Base-by-base conservation (phyloP, 1,284 basidiomycete species). In the Xerocomus nothofagi region DNA sequence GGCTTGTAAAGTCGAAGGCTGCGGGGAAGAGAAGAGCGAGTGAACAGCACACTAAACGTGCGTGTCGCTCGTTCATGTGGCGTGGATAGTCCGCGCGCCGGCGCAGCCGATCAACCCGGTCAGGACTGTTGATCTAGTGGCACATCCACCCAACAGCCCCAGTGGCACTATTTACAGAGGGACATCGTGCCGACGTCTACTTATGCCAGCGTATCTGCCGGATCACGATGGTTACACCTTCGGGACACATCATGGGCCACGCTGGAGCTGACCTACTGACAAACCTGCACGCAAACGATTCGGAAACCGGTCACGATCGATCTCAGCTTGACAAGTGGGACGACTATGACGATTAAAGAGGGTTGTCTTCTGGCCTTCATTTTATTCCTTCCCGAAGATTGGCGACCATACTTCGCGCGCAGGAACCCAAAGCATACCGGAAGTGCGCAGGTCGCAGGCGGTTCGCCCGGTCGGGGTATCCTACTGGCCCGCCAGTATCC, bases 91-190 rank as follows among this genome's bases (percentile, higher is more conserved):
- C 48, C 41, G 47, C 39, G 43, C 47, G 31, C n/a, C n/a, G n/a
- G n/a, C n/a, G 39, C 44, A 40, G 47, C 50, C 58, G 60, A 65
- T 62, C 55, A 49, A 17, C 26, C 43, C 31, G 43, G 38, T 30
- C n/a, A n/a, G n/a, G n/a, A n/a, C n/a, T n/a, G n/a, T n/a, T n/a
- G n/a, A n/a, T n/a, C n/a, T n/a, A n/a, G n/a, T n/a, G n/a, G n/a
- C n/a, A n/a, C n/a, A n/a, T n/a, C n/a, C n/a, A n/a, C n/a, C n/a
- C n/a, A n/a, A n/a, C n/a, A n/a, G n/a, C n/a, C n/a, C n/a, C n/a
- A n/a, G n/a, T n/a, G n/a, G n/a, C n/a, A n/a, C 36, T n/a, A 18
- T 29, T 39, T 47, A 17, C 26, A 29, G 36, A 12, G 2, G n/a
- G 26, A 10, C 15, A 20, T 21, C 29, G 23, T 32, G 17, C 36